Evolutionary conservation across 1,284 basidiomycete species (phyloP).

Genomic region (Cutaneotrichosporon sp.): DNA sequence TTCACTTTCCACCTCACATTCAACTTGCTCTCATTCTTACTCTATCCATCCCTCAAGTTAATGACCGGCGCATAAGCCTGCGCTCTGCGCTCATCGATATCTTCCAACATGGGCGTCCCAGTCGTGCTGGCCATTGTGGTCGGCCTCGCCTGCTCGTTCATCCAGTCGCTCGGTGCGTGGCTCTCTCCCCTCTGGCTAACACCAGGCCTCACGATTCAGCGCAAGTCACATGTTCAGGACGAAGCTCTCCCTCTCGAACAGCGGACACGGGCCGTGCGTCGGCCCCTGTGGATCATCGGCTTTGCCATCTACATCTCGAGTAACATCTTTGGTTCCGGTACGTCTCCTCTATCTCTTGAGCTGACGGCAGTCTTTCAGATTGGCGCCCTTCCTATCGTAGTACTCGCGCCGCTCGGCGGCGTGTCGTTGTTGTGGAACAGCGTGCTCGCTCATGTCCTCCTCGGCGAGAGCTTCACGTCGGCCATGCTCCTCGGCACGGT

Average conservation of each 20-base stretch:
- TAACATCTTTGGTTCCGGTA: slow-evolving; percentile 70
- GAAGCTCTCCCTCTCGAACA: slow-evolving; percentile 66
- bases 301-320: slow-evolving; percentile 82
- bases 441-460: slow-evolving; percentile 79
- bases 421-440: slow-evolving; percentile 92
- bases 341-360: neutral
- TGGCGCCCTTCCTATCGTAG: slow-evolving; percentile 86
- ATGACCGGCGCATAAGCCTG: neutral
- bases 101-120: slow-evolving; percentile 52
- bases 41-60: neutral
- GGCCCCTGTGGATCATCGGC: slow-evolving; percentile 82
- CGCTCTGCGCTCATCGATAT: neutral
- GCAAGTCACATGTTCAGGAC: slow-evolving; percentile 89
- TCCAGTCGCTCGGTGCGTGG: slow-evolving; percentile 72
- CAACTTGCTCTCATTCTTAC: neutral
- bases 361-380: slow-evolving; percentile 75
- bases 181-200: slow-evolving; percentile 2
- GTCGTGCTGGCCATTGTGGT: slow-evolving; percentile 64
- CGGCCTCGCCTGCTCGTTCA: slow-evolving; percentile 81
- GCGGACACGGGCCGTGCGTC: slow-evolving; percentile 68
- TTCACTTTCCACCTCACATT: neutral
- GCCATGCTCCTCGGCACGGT: slow-evolving; percentile 83
- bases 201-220: slow-evolving; percentile 80
- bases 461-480: slow-evolving; percentile 81
- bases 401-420: slow-evolving; percentile 87